phyloP scores from a whole-genome alignment of 1,284 basidiomycete species.

The Exobasidium cylindrosporum region DNA sequence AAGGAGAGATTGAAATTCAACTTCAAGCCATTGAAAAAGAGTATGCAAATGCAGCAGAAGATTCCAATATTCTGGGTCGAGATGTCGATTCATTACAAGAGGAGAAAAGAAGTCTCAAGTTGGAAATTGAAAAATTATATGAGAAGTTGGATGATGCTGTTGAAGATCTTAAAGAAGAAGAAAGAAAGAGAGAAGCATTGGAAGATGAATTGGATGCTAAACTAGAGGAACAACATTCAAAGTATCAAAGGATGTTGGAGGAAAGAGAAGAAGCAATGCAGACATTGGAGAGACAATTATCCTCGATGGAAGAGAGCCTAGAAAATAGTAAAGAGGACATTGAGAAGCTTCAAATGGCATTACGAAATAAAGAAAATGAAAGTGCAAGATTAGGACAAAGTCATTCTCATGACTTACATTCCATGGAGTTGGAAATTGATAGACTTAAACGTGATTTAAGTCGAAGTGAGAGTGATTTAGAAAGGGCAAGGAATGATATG shows the following conservation, averaged over 20 bases:
- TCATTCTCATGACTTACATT: slow-evolving; percentile 66
- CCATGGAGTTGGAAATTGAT: slow-evolving; percentile 82
- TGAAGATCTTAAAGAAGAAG: slow-evolving; percentile 57
- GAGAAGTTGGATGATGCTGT: slow-evolving; percentile 53
- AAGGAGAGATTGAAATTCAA: slow-evolving; percentile 6
- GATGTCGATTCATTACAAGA: slow-evolving; percentile 46
- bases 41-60: slow-evolving; percentile 5
- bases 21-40: slow-evolving; percentile 11
- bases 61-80: not conserved
- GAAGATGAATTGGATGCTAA: slow-evolving; percentile 57
- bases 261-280: slow-evolving; percentile 42
- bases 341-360: slow-evolving; percentile 64
- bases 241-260: slow-evolving; percentile 33
- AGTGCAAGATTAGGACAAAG: slow-evolving; percentile 71
- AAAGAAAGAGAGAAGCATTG: slow-evolving; percentile 55
- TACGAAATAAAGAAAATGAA: slow-evolving; percentile 64
- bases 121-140: slow-evolving; percentile 51
- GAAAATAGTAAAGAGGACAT: slow-evolving; percentile 32
- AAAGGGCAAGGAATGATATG: slow-evolving; percentile 70
- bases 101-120: slow-evolving; percentile 52
- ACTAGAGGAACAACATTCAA: slow-evolving; percentile 42
- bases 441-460: slow-evolving; percentile 79
- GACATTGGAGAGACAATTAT: slow-evolving; percentile 41
- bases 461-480: slow-evolving; percentile 74
- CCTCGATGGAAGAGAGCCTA: slow-evolving; percentile 32